phyloP scores from a whole-genome alignment of 1,284 basidiomycete species.

The Pyrrhoderma lamaoense region DNA sequence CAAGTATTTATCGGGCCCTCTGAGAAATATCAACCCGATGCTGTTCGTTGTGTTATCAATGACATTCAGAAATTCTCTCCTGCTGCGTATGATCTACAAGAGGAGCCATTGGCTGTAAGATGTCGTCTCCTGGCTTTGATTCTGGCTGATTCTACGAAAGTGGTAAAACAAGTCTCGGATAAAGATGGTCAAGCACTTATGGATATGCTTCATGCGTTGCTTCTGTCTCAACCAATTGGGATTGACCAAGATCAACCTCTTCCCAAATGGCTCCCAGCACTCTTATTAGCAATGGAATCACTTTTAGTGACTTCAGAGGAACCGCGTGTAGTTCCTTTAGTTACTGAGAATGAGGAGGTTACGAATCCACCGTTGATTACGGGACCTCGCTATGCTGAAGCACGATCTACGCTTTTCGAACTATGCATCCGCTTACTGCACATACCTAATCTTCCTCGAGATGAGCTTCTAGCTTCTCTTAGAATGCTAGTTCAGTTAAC shows the following conservation, averaged over 20 bases:
- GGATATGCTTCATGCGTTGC: constrained; percentile 56
- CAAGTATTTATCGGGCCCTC: constrained; percentile 65
- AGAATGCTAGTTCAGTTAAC: constrained; percentile 80
- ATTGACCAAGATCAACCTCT: constrained; percentile 45
- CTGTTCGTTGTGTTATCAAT: constrained; percentile 59
- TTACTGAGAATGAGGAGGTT: constrained; percentile 63
- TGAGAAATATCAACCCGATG: constrained; percentile 52
- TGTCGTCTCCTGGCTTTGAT: constrained; percentile 84
- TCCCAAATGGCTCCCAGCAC: constrained; percentile 81
- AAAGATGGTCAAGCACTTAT: constrained; percentile 45
- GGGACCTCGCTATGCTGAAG: constrained; percentile 56
- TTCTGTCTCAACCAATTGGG: constrained; percentile 49
- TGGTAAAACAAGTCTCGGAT: constrained; percentile 43
- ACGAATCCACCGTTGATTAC: constrained; percentile 40
- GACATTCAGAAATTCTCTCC: constrained; percentile 67
- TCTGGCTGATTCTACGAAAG: constrained; percentile 60
- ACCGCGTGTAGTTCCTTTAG: constrained; percentile 51
- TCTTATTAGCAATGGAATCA: constrained; percentile 77
- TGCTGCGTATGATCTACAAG: constrained; percentile 54
- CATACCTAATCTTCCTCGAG: constrained; percentile 55
- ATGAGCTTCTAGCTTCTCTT: constrained; percentile 74
- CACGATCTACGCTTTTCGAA: constrained; percentile 64
- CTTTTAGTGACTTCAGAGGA: constrained; percentile 73
- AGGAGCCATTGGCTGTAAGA: constrained; percentile 72
- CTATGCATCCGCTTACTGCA: constrained; percentile 63